Evolutionary conservation across 495 filamentous ascomycete species (phyloP), one percentile per base, ranked within the genome.

Genomic region (Coniosporium apollinis): DNA sequence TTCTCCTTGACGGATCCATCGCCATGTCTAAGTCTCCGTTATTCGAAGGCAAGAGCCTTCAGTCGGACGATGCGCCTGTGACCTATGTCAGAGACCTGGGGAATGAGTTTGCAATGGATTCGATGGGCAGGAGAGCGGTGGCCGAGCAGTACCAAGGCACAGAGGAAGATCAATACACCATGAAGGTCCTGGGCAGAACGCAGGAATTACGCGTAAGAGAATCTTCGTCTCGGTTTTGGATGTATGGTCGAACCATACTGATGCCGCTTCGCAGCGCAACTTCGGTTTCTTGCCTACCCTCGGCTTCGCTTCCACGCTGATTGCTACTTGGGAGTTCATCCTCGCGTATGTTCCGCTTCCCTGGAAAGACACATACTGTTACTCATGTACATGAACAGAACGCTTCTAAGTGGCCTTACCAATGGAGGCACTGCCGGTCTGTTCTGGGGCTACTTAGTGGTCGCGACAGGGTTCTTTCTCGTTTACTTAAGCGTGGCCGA

Each of bases 311-410:
- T 65, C 59, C 30, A 66, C 63, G 0, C 58, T 69, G 34, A 50
- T 69, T 26, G 52, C 57, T 11, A 69, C 64, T 9, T 68, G 65
- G 65, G 65, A 69, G 36, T 57, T 54, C 13, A 41, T 62, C 24
- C 34, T 62, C 3, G 39, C 48, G 60, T 64, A 34, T 43, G 52
- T 37, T 3, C 30, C 15, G 36, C 8, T 26, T 13, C 13, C 24
- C 7, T 26, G 7, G 8, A 7, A 26, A 8, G 8, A 13, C 24
- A 7, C 8, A 13, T 13, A 13, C 24, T 26, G 24, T 26, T 13
- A 13, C 24, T 26, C 8, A 26, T 26, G 7, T 13, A 26, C 24
- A 7, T 8, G 13, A 7, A 7, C 24, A 26, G 24, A 7, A 7
- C 13, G 8, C 13, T 26, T 26, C 7, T 13, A 8, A 8, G 7